Conservation (phyloP, 306 rosid species). For the Adenanthera pavonina region DNA sequence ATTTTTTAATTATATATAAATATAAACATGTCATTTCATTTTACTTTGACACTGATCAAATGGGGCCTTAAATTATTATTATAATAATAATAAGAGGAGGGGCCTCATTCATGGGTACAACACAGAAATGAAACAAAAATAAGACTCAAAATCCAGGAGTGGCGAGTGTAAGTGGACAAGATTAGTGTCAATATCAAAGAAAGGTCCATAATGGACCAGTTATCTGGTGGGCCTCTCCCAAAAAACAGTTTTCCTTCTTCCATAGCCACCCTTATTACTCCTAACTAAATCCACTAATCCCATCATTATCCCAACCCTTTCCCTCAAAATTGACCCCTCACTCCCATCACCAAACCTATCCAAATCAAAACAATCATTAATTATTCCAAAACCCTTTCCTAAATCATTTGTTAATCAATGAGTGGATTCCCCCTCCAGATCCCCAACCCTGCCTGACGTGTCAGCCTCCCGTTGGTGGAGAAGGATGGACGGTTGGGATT, state of each 20-base stretch:
- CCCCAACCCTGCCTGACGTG: background rate
- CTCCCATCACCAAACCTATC: conserved; percentile 23
- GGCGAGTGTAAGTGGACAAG: conserved; percentile 38
- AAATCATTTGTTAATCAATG: conserved; percentile 38
- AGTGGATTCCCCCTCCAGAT: background rate
- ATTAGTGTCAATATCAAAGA: conserved; percentile 45
- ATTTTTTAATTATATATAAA: background rate
- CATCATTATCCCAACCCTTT: conserved; percentile 14
- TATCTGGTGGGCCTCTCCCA: conserved; percentile 36
- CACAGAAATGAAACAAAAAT: background rate
- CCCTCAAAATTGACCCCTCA: conserved; percentile 34
- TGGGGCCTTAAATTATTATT: background rate
- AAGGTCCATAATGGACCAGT: conserved; percentile 36
- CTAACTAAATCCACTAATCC: conserved; percentile 26
- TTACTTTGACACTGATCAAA: background rate
- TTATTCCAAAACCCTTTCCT: conserved; percentile 14
- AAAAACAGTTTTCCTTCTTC: background rate
- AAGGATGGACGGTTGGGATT: background rate
- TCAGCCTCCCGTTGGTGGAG: background rate
- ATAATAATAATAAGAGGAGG: background rate
- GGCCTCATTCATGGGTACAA: background rate
- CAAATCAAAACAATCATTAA: conserved; percentile 48
- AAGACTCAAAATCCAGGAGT: background rate
- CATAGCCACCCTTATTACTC: background rate
- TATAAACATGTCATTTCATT: background rate